phyloP scores from a whole-genome alignment of 1,284 basidiomycete species.

The Ceratobasidium sp. region DNA sequence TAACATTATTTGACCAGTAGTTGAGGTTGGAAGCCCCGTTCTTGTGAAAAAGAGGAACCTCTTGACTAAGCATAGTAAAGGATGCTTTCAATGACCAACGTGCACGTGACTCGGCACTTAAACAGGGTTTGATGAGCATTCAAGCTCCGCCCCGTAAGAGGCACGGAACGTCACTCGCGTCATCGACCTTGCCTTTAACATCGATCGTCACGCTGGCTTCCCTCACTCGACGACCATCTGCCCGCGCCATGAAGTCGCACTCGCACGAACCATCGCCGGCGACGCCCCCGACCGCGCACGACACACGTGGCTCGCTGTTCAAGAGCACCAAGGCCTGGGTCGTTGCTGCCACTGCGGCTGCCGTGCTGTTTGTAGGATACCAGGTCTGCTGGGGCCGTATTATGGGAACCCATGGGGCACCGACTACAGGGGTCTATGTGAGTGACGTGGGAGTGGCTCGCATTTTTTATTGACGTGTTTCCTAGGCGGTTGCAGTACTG shows the following conservation, averaged over 20 bases:
- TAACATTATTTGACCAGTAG: too few species aligned
- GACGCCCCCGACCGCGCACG: conserved; percentile 4
- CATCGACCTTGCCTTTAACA: conserved; percentile 3
- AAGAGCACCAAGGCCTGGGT: conserved; percentile 23
- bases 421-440: conserved; percentile 4
- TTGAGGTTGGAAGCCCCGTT: too few species aligned
- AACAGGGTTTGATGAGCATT: not conserved
- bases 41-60: too few species aligned
- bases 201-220: conserved; percentile 24
- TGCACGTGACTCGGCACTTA: not conserved
- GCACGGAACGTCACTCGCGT: not conserved
- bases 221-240: conserved; percentile 39
- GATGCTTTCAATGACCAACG: too few species aligned
- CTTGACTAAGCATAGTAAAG: too few species aligned
- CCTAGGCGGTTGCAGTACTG: conserved; percentile 77
- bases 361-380: conserved; percentile 25
- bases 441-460: not conserved
- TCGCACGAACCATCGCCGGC: conserved; percentile 30
- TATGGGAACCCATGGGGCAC: not conserved
- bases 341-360: conserved; percentile 5
- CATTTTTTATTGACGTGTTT: not conserved
- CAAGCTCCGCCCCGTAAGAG: not conserved
- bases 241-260: conserved; percentile 21
- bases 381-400: conserved; percentile 37
- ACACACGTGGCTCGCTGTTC: conserved; percentile 18